Conservation (phyloP, 768 basidiomycete genomes). For the Cantharellus cinnabarinus region DNA sequence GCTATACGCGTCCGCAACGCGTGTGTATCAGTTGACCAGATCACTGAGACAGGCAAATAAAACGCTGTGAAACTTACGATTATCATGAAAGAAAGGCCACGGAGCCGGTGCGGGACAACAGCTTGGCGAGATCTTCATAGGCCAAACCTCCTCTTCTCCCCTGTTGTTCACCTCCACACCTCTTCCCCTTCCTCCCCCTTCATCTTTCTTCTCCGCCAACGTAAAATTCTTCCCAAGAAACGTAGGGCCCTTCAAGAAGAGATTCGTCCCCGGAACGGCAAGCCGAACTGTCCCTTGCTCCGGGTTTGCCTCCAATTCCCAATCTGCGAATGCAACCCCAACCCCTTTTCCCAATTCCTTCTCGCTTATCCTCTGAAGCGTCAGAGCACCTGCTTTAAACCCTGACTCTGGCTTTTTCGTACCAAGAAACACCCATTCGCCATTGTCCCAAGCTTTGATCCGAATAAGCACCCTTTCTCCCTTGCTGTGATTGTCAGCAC, state of each 20-base stretch:
- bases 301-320: conserved; percentile 14
- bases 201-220: neutral
- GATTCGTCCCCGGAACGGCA: conserved; percentile 12
- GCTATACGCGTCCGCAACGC: neutral
- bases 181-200: conserved; percentile 10
- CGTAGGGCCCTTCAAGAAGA: conserved; percentile 11
- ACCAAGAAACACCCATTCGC: too few relatives aligned
- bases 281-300: conserved; percentile 3
- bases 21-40: neutral
- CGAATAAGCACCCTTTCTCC: too few relatives aligned
- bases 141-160: too few relatives aligned
- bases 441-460: too few relatives aligned
- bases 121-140: too few relatives aligned
- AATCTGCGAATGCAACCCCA: conserved; percentile 8
- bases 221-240: conserved; percentile 5
- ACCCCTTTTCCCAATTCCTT: too few relatives aligned
- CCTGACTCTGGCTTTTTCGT: too few relatives aligned
- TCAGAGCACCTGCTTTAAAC: too few relatives aligned
- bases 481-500: too few relatives aligned
- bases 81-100: conserved; percentile 17
- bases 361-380: too few relatives aligned
- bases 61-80: conserved; percentile 6
- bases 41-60: neutral
- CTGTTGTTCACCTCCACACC: too few relatives aligned
- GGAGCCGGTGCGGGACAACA: conserved; percentile 14